A percentile compares a stretch with the other conserved stretches of the same genome.
phyloP scores from a whole-genome alignment of 2,329 filamentous ascomycete genomes.

The Aplosporella prunicola region DNA sequence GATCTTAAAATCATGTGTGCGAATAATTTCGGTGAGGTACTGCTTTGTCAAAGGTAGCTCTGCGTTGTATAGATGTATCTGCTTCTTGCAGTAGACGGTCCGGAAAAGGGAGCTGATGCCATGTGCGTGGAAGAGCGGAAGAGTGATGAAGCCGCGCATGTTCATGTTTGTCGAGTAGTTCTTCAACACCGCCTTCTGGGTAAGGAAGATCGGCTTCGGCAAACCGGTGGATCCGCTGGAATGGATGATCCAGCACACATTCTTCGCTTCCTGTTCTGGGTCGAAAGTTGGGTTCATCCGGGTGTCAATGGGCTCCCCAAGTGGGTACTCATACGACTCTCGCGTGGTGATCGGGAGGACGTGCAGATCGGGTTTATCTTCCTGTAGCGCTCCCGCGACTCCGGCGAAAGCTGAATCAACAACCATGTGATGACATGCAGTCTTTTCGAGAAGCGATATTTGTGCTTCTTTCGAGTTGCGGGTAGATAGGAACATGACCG shows the following conservation, averaged over 20 bases:
- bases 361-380: slow-evolving; percentile 16
- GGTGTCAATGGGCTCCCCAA: slow-evolving; percentile 13
- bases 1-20: slow-evolving; percentile 35
- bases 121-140: slow-evolving; percentile 9
- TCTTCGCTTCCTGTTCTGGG: slow-evolving; percentile 18
- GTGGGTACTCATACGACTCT: slow-evolving; percentile 8
- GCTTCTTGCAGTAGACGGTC: slow-evolving; percentile 3
- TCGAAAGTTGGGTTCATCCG: slow-evolving; percentile 20
- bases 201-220: slow-evolving; percentile 54
- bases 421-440: slow-evolving; percentile 18
- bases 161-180: slow-evolving; percentile 9
- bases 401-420: slow-evolving; percentile 17
- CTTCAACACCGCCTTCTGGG: slow-evolving; percentile 28
- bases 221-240: slow-evolving; percentile 51
- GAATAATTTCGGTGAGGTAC: slow-evolving; percentile 20
- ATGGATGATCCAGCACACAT: slow-evolving; percentile 37
- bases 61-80: slow-evolving; percentile 8
- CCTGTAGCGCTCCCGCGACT: slow-evolving; percentile 22
- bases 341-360: slow-evolving; percentile 20
- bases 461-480: slow-evolving; percentile 45
- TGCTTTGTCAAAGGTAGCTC: slow-evolving; percentile 12
- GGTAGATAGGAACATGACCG: slow-evolving; percentile 46
- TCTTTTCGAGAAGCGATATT: slow-evolving; percentile 29
- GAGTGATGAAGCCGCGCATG: slow-evolving; percentile 7
- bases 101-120: slow-evolving; percentile 7